Evolutionary conservation across 768 basidiomycete species (phyloP), one percentile per base, ranked within the genome.

Genomic region (Phylloporus sp.): DNA sequence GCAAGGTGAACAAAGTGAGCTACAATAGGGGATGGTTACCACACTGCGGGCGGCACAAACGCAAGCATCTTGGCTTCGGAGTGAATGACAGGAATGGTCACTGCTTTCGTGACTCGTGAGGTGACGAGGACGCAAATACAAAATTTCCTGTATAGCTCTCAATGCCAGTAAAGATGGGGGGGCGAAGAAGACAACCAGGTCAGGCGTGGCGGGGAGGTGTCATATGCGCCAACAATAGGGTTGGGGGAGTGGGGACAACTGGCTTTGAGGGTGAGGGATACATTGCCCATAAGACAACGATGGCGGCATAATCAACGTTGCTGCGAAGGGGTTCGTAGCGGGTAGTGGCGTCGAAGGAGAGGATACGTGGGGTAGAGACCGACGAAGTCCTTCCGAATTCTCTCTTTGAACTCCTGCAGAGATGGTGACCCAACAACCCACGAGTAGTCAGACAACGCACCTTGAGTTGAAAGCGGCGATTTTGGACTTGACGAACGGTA

Each of bases 391-490:
- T 73, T 72, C 29, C 74, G 73, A 0, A 88, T 79, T 61, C 79
- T 79, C 0, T 62, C 61, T 59, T 88, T 83, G 61, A 90, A 90
- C 34, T 79, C 81, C 4, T 61, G 56, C 0, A 91, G 71, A 88
- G 64, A 0, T 86, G 77, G 49, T 88, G 86, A 0, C 87, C 87
- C 0, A 82, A 85, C 1, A 83, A 85, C n/a, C 86, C 86, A 44
- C 83, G 79, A n/a, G 85, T 86, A 5, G 85, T 83, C 39, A 85
- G 86, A 66, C 85, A 87, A 20, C 85, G 79, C 0, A 77, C 76
- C 71, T 88, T 88, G 48, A 88, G 74, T 5, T 86, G 2, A 88
- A 75, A 26, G 84, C 70, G 0, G 71, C 60, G 0, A 68, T 68
- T 0, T 70, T 70, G 3, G 70, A 70, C 0, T 70, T 70, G 32